phyloP scores from a whole-genome alignment of 345 rosid species.

The Dovyalis caffra region DNA sequence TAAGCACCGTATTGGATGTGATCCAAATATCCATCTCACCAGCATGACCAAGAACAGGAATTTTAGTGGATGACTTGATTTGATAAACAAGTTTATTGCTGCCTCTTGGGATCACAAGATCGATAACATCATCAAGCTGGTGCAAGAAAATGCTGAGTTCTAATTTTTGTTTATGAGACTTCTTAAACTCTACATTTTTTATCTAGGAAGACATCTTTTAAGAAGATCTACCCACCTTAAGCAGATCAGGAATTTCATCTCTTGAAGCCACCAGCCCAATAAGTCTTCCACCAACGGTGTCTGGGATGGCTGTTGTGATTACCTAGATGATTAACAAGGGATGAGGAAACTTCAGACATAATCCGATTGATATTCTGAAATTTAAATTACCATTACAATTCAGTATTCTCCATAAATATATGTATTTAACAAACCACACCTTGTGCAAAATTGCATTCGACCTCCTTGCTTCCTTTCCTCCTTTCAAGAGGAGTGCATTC shows the following conservation, averaged over 20 bases:
- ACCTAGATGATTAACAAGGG: constrained; percentile 45
- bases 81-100: constrained; percentile 91
- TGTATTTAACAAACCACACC: constrained; percentile 38
- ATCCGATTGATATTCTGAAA: neutral
- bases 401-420: neutral
- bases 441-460: constrained; percentile 96
- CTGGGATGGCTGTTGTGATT: constrained; percentile 87
- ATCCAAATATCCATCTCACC: constrained; percentile 47
- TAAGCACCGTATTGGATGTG: constrained; percentile 8
- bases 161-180: neutral
- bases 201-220: constrained; percentile 1
- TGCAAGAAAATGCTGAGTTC: constrained; percentile 23
- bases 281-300: constrained; percentile 67
- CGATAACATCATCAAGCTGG: constrained; percentile 98
- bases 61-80: constrained; percentile 86
- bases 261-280: constrained; percentile 94
- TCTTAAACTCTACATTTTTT: constrained; percentile 1
- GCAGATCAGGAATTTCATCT: constrained; percentile 95
- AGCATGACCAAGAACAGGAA: constrained; percentile 96
- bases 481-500: constrained; percentile 90
- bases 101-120: constrained; percentile 99
- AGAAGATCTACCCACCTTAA: constrained; percentile 55
- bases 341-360: constrained; percentile 12
- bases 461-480: constrained; percentile 91
- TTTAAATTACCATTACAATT: neutral